phyloP scores from a whole-genome alignment of 2,329 filamentous ascomycete genomes.

The Trichoderma arundinaceum region DNA sequence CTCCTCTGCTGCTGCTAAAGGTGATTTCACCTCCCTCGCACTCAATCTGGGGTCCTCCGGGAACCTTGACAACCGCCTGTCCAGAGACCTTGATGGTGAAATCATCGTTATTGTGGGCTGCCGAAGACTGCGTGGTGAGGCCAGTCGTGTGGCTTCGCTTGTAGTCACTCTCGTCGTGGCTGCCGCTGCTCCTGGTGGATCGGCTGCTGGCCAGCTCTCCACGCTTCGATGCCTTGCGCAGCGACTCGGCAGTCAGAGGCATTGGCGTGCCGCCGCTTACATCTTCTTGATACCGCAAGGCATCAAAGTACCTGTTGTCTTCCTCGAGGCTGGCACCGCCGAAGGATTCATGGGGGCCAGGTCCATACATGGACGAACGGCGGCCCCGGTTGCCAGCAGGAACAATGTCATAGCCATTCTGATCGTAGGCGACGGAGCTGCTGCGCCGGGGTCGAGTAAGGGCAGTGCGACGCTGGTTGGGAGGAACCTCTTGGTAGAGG shows the following conservation, averaged over 20 bases:
- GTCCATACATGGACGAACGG: constrained; percentile 51
- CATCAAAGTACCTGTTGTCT: constrained; percentile 49
- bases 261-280: constrained; percentile 52
- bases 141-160: constrained; percentile 66
- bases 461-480: constrained; percentile 41
- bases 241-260: constrained; percentile 61
- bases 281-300: constrained; percentile 58
- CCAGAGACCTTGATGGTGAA: constrained; percentile 66
- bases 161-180: constrained; percentile 68
- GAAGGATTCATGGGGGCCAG: constrained; percentile 41
- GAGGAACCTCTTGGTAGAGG: constrained; percentile 50
- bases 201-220: constrained; percentile 58
- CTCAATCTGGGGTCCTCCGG: constrained; percentile 63
- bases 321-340: constrained; percentile 45
- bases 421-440: constrained; percentile 47
- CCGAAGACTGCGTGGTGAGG: constrained; percentile 58
- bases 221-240: constrained; percentile 56
- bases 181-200: constrained; percentile 63
- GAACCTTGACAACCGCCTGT: constrained; percentile 60
- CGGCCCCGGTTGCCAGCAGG: constrained; percentile 46
- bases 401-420: constrained; percentile 49
- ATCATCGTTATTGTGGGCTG: constrained; percentile 61
- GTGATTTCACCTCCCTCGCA: constrained; percentile 67
- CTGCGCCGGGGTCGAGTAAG: constrained; percentile 46
- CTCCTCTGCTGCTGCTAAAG: constrained; percentile 48